A percentile compares a stretch with the other conserved stretches of the same genome.
These are phyloP conservation scores for Neurospora sp. DNA, from an alignment of 495 filamentous ascomycete genomes.

Conservation along the genomic window DNA sequence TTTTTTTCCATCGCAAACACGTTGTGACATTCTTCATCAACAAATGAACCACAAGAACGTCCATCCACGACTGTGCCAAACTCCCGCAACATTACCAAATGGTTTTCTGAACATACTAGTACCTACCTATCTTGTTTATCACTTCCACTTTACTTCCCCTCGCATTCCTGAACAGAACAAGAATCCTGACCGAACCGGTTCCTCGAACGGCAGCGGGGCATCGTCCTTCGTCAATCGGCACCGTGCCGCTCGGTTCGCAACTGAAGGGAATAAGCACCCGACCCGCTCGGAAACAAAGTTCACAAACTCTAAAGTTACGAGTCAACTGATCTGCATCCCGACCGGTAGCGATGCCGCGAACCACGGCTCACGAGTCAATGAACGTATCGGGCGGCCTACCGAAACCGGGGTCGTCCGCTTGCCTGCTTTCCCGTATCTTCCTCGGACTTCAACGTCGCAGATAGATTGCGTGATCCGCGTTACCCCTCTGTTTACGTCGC, in stretches of 20 bases:
- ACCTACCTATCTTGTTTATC: no score
- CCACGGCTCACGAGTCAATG: not conserved
- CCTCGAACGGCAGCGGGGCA: no score
- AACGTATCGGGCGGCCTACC: not conserved
- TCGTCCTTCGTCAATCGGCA: not conserved
- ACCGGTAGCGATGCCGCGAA: not conserved
- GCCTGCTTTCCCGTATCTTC: not conserved
- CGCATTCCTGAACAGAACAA: no score
- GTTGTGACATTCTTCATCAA: no score
- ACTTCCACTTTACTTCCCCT: no score
- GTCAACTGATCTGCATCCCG: not conserved
- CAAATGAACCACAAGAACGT: no score
- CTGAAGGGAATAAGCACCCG: not conserved
- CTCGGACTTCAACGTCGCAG: not conserved
- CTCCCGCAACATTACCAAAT: no score
- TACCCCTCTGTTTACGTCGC: not conserved
- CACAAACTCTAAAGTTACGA: not conserved
- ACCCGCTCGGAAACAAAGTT: not conserved
- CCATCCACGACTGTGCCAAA: no score
- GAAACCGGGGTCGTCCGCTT: not conserved
- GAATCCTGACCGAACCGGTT: no score
- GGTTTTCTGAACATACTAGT: no score
- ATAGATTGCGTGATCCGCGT: not conserved
- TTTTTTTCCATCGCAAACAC: no score
- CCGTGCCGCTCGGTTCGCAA: not conserved